Evolutionary conservation across 2,329 filamentous ascomycete genomes (phyloP).

Genomic region (Botrytis porri): DNA sequence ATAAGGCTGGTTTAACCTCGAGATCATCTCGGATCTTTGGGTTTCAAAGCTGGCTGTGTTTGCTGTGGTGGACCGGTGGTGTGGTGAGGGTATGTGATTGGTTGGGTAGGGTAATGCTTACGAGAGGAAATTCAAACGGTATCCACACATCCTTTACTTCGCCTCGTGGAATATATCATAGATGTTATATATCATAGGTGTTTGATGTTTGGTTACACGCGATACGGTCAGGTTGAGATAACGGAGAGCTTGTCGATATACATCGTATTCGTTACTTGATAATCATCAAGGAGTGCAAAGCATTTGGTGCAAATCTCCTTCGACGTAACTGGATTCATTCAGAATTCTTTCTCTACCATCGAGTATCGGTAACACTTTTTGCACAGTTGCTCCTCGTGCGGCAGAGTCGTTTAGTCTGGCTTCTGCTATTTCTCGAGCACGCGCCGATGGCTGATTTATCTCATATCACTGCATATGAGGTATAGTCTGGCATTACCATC

Average conservation of each 20-base stretch:
- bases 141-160: background rate
- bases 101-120: background rate
- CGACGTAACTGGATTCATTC: background rate
- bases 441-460: background rate
- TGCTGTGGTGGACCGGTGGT: background rate
- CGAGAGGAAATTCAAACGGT: background rate
- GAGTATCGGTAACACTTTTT: background rate
- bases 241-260: background rate
- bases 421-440: background rate
- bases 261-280: background rate
- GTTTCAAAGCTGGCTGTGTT: background rate
- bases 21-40: background rate
- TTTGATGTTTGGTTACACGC: background rate
- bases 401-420: background rate
- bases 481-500: background rate
- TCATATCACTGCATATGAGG: background rate
- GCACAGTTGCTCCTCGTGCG: background rate
- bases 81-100: background rate
- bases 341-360: background rate
- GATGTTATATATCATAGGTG: too few species aligned
- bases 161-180: background rate
- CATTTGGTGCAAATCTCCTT: background rate
- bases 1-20: conserved; percentile 1
- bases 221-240: background rate
- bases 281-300: background rate